A percentile compares a stretch with the other conserved stretches of the same genome.
These are phyloP conservation scores for Cladosporium sp. DNA, from an alignment of 2,329 filamentous ascomycete genomes.

Conservation along the genomic window DNA sequence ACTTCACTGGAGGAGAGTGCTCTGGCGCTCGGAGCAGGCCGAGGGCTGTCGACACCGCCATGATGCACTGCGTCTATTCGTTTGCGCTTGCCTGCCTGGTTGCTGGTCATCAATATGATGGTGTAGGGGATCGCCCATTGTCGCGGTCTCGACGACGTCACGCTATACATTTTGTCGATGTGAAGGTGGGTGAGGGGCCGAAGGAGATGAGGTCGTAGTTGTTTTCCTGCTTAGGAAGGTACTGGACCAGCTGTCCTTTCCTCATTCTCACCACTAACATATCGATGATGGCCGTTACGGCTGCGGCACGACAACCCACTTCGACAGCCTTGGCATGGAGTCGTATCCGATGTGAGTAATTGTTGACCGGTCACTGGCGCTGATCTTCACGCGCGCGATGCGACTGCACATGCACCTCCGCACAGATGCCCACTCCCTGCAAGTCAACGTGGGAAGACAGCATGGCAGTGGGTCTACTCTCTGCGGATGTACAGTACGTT, in stretches of 20 bases:
- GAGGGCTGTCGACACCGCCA: not conserved
- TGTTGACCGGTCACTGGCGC: constrained; percentile 1
- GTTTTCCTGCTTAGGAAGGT: not conserved
- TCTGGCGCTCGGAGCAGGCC: not conserved
- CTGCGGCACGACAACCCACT: not conserved
- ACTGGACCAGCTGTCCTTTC: not conserved
- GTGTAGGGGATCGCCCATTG: not conserved
- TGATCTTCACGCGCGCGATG: not conserved
- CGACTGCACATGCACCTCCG: not conserved
- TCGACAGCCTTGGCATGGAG: not conserved
- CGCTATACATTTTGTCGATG: not conserved
- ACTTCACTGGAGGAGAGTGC: not conserved
- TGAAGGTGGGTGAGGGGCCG: constrained; percentile 2
- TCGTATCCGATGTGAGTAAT: constrained; percentile 1
- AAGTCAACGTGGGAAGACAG: not conserved
- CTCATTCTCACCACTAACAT: not conserved
- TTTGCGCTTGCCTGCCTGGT: not conserved
- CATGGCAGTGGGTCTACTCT: not conserved
- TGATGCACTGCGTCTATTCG: not conserved
- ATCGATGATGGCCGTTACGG: not conserved
- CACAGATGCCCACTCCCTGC: not conserved
- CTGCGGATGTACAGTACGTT: not conserved
- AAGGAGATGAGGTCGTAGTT: not conserved
- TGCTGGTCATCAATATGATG: not conserved
- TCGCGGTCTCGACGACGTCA: not conserved